Evolutionary conservation across 768 basidiomycete genomes (phyloP).

Genomic region (Suillus subaureus): DNA sequence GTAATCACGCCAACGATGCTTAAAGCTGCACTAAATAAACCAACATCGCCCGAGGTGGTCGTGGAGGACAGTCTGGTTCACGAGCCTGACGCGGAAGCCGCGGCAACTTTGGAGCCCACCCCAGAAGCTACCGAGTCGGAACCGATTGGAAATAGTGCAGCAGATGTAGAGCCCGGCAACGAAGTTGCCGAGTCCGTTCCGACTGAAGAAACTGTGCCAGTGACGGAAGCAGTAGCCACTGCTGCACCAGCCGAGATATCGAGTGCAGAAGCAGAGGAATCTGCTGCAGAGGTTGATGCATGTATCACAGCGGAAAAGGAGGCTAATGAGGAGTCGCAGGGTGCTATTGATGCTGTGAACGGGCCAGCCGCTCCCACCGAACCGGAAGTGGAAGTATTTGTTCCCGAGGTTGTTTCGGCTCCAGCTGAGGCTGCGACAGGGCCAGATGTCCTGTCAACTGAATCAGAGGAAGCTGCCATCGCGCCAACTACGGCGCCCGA

Average conservation of each 20-base stretch:
- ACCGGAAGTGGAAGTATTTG: not conserved
- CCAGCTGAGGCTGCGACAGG: not conserved
- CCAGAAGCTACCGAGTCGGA: not conserved
- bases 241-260: not conserved
- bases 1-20: not conserved
- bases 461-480: not conserved
- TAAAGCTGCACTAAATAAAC: not conserved
- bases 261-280: not conserved
- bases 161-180: not conserved
- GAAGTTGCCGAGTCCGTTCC: slow-evolving; percentile 1
- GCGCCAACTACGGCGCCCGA: not conserved
- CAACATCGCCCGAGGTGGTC: not conserved
- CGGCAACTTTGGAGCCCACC: not conserved
- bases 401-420: not conserved
- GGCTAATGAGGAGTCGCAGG: not conserved
- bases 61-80: not conserved
- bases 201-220: not conserved
- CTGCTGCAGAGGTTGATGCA: not conserved
- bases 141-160: not conserved
- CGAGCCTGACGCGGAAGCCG: not conserved
- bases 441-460: not conserved
- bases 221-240: not conserved
- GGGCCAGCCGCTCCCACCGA: not conserved
- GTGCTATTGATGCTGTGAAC: not conserved
- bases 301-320: not conserved